Evolutionary conservation across 805 yeast species (phyloP).

Genomic region (Saccharomycopsis schoenii): DNA sequence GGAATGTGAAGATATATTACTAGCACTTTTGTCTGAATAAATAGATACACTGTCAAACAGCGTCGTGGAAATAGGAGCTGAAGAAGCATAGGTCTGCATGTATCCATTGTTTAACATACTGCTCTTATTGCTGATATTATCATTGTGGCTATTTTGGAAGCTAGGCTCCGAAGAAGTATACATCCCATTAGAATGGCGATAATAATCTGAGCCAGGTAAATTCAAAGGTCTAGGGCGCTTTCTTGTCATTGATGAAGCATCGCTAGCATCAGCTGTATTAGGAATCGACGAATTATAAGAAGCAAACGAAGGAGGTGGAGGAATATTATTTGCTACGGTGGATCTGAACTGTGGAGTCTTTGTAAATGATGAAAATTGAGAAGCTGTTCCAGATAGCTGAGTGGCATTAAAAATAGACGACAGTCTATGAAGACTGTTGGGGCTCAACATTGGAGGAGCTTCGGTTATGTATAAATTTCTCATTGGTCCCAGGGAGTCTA

Average conservation of each 20-base stretch:
- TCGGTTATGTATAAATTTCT: background rate
- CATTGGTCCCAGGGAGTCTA: slow-evolving; percentile 1
- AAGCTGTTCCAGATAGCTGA: slow-evolving; percentile 3
- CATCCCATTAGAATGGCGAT: background rate
- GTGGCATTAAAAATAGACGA: background rate
- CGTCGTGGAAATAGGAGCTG: background rate
- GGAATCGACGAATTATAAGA: background rate
- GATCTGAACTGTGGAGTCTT: slow-evolving; percentile 15
- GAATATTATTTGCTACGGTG: background rate
- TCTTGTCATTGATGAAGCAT: background rate
- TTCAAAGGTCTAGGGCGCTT: slow-evolving; percentile 10
- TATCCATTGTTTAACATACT: background rate
- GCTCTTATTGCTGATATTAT: background rate
- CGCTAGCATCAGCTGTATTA: background rate
- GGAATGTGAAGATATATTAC: background rate
- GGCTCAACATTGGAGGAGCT: background rate
- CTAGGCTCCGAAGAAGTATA: background rate
- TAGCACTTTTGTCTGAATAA: background rate
- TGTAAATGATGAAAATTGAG: slow-evolving; percentile 10
- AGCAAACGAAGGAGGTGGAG: background rate
- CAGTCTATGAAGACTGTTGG: slow-evolving; percentile 2
- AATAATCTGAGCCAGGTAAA: background rate
- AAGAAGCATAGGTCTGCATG: background rate
- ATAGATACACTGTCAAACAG: background rate
- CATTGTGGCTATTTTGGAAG: background rate